Conservation (phyloP, 1,139 yeast genomes). For the Hansenula sp. region DNA sequence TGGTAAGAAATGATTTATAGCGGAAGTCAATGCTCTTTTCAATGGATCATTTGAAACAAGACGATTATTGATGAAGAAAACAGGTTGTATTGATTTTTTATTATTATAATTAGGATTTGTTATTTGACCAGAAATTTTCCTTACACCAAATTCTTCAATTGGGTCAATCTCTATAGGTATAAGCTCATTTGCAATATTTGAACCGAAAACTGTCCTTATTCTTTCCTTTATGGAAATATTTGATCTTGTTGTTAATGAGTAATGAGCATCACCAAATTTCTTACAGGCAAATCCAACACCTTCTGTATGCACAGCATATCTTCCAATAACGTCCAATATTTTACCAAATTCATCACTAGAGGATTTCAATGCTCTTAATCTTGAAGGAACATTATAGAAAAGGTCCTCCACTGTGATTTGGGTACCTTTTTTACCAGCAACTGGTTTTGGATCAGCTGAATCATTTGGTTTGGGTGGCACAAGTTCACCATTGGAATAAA, state of each 20-base stretch:
- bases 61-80: constrained; percentile 81
- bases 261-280: constrained; percentile 63
- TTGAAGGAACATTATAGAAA: constrained; percentile 82
- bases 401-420: constrained; percentile 82
- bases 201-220: constrained; percentile 71
- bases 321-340: constrained; percentile 77
- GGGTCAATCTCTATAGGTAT: constrained; percentile 37
- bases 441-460: constrained; percentile 54
- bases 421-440: constrained; percentile 88
- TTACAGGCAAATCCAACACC: constrained; percentile 77
- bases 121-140: constrained; percentile 51
- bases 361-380: constrained; percentile 62
- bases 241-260: constrained; percentile 51
- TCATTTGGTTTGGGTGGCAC: constrained; percentile 29
- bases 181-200: constrained; percentile 62
- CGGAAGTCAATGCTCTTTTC: constrained; percentile 59
- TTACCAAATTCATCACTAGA: constrained; percentile 71
- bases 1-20: constrained; percentile 68
- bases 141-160: constrained; percentile 40
- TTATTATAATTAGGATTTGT: constrained; percentile 70
- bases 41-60: constrained; percentile 81
- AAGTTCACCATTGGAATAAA: constrained; percentile 61
- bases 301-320: constrained; percentile 73
- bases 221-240: constrained; percentile 51
- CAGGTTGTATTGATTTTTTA: constrained; percentile 62